phyloP scores from a whole-genome alignment of 106 monocot species.

The Agapanthus africanus region DNA sequence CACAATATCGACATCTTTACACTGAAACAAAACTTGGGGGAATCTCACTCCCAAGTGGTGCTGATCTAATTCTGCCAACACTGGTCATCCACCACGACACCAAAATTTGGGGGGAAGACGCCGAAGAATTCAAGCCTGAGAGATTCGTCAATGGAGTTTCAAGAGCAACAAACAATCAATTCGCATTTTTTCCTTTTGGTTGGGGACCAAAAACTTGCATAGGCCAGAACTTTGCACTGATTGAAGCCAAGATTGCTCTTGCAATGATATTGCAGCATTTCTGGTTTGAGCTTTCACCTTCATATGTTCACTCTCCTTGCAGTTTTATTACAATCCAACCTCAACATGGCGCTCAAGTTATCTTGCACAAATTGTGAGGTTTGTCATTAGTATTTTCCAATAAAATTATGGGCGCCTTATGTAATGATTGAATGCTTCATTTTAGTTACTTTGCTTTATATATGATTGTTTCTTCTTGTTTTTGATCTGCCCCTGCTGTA shows the following conservation, averaged over 20 bases:
- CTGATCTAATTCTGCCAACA: background rate
- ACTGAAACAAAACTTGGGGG: slow-evolving; percentile 7
- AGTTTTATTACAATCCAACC: slow-evolving; percentile 36
- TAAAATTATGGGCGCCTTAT: no score
- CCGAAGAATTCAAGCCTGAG: slow-evolving; percentile 28
- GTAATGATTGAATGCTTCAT: no score
- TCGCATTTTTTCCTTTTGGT: slow-evolving; percentile 43
- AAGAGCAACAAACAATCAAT: slow-evolving; percentile 36
- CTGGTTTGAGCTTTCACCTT: slow-evolving; percentile 42
- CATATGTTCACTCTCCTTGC: slow-evolving; percentile 44
- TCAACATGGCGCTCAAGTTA: slow-evolving; percentile 21
- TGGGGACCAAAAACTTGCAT: slow-evolving; percentile 52
- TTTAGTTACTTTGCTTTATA: no score
- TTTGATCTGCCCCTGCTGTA: no score
- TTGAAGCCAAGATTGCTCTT: slow-evolving; percentile 43
- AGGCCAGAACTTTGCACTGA: slow-evolving; percentile 49
- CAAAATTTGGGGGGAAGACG: slow-evolving; percentile 20
- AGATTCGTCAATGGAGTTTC: slow-evolving; percentile 25
- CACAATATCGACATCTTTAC: slow-evolving; percentile 4
- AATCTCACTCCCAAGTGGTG: background rate
- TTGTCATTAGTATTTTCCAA: no score
- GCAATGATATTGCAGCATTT: slow-evolving; percentile 41
- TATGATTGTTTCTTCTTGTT: no score
- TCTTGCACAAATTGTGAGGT: no score
- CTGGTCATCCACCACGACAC: slow-evolving; percentile 8